Evolutionary conservation across 116 monocot species (phyloP), one percentile per base, ranked within the genome.

Genomic region (Dioscorea cayenensis): DNA sequence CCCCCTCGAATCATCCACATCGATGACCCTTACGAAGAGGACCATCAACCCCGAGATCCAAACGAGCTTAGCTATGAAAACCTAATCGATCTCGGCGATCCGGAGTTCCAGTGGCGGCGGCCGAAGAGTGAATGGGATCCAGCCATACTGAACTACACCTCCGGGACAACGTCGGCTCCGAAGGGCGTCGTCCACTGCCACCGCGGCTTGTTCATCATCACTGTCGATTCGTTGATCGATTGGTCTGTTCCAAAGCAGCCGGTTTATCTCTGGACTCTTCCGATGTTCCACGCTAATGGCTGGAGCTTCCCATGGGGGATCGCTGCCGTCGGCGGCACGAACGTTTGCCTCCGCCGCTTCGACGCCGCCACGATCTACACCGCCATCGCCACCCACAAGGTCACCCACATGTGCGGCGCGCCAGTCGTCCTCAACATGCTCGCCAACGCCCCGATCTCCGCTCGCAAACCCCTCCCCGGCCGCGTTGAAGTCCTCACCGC

Each of bases 161-260:
- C 79, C 35, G 83, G 83, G 23, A 83, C 83, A 17, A 79, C 83
- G 17, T 67, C 83, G 17, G 52, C 75, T 13, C 83, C 79, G 17
- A 83, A 83, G 67, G 83, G 83, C 1, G 83, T 83, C 4, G 75
- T 83, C 29, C 76, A 83, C 79, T 79, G 83, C 76, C 83, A 83
- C 79, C 71, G 83, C 7, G 83, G 83, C 2, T 19, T 79, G 28
- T 79, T 76, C 75, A 19, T 83, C 17, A 55, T 76, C 23, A 69
- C 83, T 9, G 23, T 83, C 22, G 79, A 79, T 36, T 72, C 76
- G 12, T 43, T 83, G 22, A 35, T 79, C 48, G 68, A 71, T 23
- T 79, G 76, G 78, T 37, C 73, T 14, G 76, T 83, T 3, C 72
- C 75, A 2, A 65, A 36, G 25, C 78, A 72, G 51, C 79, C 83